Percentiles rank a stretch among this genome's conserved stretches.
These are phyloP conservation scores for Teunomyces stri DNA, from an alignment of 805 yeast species.

Conservation along the genomic window DNA sequence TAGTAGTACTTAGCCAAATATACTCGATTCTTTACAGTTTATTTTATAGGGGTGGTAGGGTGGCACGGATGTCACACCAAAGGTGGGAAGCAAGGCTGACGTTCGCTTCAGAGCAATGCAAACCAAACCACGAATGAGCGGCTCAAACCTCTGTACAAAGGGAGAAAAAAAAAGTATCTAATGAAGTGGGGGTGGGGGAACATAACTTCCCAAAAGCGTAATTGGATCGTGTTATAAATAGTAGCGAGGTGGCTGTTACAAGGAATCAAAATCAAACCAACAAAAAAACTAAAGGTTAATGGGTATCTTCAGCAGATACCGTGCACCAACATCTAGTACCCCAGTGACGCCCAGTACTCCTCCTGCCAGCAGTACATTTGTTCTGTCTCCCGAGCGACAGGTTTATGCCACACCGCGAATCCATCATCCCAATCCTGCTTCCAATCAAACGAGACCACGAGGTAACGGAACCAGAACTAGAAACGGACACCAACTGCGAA, in stretches of 20 bases:
- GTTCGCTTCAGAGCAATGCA: not conserved
- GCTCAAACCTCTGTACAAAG: not conserved
- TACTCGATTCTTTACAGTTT: not conserved
- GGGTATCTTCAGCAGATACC: not conserved
- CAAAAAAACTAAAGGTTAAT: not conserved
- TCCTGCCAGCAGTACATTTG: not conserved
- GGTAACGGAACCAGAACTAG: not conserved
- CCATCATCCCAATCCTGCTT: not conserved
- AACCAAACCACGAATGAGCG: not conserved
- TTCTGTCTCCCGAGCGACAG: not conserved
- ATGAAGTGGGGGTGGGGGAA: not conserved
- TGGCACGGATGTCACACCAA: too few species aligned
- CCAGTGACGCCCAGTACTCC: not conserved
- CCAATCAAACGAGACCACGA: not conserved
- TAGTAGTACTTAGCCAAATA: not conserved
- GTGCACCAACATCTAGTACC: not conserved
- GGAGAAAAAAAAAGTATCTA: not conserved
- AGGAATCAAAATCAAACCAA: not conserved
- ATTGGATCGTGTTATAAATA: not conserved
- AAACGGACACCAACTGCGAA: not conserved
- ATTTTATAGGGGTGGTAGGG: not conserved
- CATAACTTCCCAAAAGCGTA: not conserved
- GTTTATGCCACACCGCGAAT: not conserved
- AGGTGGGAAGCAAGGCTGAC: not conserved
- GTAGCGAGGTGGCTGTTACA: not conserved